Base-by-base conservation (phyloP, 2,329 filamentous ascomycete genomes). In the Paecilomyces sp. region DNA sequence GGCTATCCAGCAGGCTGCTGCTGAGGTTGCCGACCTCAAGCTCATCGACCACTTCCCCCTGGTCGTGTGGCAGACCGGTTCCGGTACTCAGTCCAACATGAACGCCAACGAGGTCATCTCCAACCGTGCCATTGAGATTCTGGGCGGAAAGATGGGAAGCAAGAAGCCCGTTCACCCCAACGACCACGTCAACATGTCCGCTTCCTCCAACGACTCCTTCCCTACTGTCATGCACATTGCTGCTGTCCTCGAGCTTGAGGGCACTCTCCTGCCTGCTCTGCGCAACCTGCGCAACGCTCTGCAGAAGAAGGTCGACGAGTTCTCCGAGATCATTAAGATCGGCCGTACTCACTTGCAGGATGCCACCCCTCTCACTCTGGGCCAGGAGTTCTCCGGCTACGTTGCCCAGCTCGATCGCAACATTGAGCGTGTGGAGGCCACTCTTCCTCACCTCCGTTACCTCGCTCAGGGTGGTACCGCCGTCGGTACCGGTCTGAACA, bases 31-130 rank as follows among this genome's bases (percentile, higher is more conserved):
- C 60, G 88, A 90, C 65, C 87, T 94, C 73, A 96, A 97, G 84
- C 88, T 97, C 70, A 77, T 95, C 72, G 92, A 97, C 77, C 93
- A 97, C 83, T 97, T 99, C 81, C 94, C 94, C 66, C 90, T 97
- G 62, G 93, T 97, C 60, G 93, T 99, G 73, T 99, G 94, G 94
- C 94, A 99, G 83, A 99, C 94, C 58, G 94, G 94, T 65, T 97
- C 94, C 56, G 94, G 94, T 74, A 97, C 94, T 31, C 94, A 97
- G 83, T 97, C 92, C 77, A 97, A 96, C 86, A 97, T 97, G 94
- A 99, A 99, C 82, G 92, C 93, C 75, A 99, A 99, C 82, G 94
- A 99, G 78, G 94, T 99, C 78, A 97, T 99, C 78, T 97, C 93
- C 66, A 99, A 97, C 85, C 91, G 94, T 66, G 94, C 94, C 66